Conservation (phyloP, 108 stramenopile species). For the Cyclotella kingstonii region DNA sequence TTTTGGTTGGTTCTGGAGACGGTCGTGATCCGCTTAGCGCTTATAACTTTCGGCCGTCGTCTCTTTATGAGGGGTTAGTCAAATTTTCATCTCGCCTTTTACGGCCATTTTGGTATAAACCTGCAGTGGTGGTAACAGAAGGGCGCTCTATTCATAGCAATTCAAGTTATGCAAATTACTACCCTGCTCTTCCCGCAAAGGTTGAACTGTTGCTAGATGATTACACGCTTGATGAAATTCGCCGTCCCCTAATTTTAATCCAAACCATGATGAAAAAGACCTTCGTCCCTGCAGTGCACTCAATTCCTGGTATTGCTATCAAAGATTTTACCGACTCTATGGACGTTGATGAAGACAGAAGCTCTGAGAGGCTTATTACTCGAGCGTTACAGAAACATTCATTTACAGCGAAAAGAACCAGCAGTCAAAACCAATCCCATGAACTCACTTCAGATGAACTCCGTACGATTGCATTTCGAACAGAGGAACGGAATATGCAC, state of each 20-base stretch:
- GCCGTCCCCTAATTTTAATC: conserved; percentile 50
- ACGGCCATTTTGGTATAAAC: conserved; percentile 88
- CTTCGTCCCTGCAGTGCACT: conserved; percentile 58
- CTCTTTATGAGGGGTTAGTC: conserved; percentile 68
- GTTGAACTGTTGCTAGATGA: conserved; percentile 82
- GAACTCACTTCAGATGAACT: conserved; percentile 46
- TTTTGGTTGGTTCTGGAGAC: conserved; percentile 28
- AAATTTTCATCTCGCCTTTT: conserved; percentile 65
- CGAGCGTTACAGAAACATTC: conserved; percentile 62
- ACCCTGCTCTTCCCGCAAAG: conserved; percentile 59
- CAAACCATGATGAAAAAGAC: conserved; percentile 53
- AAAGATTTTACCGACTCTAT: conserved; percentile 33
- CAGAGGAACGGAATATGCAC: conserved; percentile 87
- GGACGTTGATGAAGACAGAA: conserved; percentile 55
- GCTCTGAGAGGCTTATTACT: conserved; percentile 46
- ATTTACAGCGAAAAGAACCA: conserved; percentile 15
- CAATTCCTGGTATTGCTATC: conserved; percentile 52
- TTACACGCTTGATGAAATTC: conserved; percentile 54
- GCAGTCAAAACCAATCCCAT: conserved; percentile 13
- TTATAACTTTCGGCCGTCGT: conserved; percentile 68
- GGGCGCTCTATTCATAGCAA: conserved; percentile 46
- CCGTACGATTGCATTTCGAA: conserved; percentile 43
- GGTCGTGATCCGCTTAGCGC: conserved; percentile 44
- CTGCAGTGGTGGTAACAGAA: conserved; percentile 82
- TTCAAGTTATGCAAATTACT: conserved; percentile 41